phyloP scores from a whole-genome alignment of 129 eudicot species.

The Chrysanthemum seticuspe region DNA sequence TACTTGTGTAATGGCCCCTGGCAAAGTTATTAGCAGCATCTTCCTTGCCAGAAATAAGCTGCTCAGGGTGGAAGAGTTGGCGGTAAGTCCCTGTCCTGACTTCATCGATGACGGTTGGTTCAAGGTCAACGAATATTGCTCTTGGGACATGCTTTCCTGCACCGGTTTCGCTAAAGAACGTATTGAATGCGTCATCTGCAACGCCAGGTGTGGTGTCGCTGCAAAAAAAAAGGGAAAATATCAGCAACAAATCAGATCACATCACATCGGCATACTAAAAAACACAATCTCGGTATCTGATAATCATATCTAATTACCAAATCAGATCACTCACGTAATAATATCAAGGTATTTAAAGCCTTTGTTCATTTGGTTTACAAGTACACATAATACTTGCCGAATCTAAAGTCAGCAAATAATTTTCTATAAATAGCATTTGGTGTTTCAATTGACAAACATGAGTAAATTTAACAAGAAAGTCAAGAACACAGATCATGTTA shows the following conservation, averaged over 20 bases:
- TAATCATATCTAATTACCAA: slow-evolving; percentile 3
- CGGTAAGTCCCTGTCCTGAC: slow-evolving; percentile 89
- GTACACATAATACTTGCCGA: background rate
- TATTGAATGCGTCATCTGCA: slow-evolving; percentile 89
- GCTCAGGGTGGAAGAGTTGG: slow-evolving; percentile 97
- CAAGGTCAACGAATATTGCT: slow-evolving; percentile 92
- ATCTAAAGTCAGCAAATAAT: background rate
- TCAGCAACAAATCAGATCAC: slow-evolving; percentile 4
- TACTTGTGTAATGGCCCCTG: slow-evolving; percentile 94
- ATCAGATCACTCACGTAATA: background rate
- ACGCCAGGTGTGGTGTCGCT: slow-evolving; percentile 77
- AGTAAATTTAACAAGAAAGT: background rate
- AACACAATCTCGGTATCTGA: background rate
- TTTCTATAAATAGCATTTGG: background rate
- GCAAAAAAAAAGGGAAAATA: slow-evolving; percentile 21
- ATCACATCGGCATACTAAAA: slow-evolving; percentile 6
- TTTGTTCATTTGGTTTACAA: slow-evolving; percentile 1
- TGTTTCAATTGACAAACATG: too few species aligned
- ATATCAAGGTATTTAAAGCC: background rate
- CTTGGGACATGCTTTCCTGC: slow-evolving; percentile 98
- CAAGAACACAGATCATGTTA: slow-evolving; percentile 6
- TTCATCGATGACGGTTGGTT: slow-evolving; percentile 95
- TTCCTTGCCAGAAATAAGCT: slow-evolving; percentile 97
- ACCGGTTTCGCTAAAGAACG: slow-evolving; percentile 92
- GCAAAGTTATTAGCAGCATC: slow-evolving; percentile 99